Base-by-base conservation (phyloP, 345 rosid species). In the Arabis hirsuta region DNA sequence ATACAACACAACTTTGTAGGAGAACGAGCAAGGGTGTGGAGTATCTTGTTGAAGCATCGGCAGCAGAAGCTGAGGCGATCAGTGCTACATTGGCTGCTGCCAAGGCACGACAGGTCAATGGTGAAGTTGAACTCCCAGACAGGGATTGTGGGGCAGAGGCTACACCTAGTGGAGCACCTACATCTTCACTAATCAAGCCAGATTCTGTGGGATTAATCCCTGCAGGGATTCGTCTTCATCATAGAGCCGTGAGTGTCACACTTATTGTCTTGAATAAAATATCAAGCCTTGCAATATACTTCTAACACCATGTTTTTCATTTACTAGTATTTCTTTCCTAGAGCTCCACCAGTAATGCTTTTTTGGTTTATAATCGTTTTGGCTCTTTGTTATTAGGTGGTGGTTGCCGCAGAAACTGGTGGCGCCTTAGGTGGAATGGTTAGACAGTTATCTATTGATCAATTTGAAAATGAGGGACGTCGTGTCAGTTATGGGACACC, bases 381-480 rank as follows among this genome's bases (percentile, higher is more conserved):
- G 26, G 38, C 13, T 19, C 50, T 16, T 53, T 80, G 31, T 70
- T 82, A 87, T 66, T 34, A 74, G 97, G 97, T 91, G 36, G 96
- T 91, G 79, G 83, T 91, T 70, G 91, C 97, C 67, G 90, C 96
- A 64, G 96, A 91, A 82, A 86, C 97, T 55, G 87, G 90, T 79
- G 97, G 96, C 68, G 93, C 91, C 71, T 83, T 91, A 75, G 96
- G 97, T 63, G 93, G 97, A 69, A 84, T 89, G 96, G 96, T 89
- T 54, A 83, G 96, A 75, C 96, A 86, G 75, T 84, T 89, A 78
- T 89, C 97, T n/a, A 87, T 89, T 27, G 96, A 91, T 76, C 97
- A 91, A 73, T 91, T 91, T 80, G 97, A 91, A 84, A 89, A 89
- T 79, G 97, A 91, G 79, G 93, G 93, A 72, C 82, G 96, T 63